Evolutionary conservation across 352 stramenopile genomes (phyloP).

Genomic region (Globisporangium orthogonon): DNA sequence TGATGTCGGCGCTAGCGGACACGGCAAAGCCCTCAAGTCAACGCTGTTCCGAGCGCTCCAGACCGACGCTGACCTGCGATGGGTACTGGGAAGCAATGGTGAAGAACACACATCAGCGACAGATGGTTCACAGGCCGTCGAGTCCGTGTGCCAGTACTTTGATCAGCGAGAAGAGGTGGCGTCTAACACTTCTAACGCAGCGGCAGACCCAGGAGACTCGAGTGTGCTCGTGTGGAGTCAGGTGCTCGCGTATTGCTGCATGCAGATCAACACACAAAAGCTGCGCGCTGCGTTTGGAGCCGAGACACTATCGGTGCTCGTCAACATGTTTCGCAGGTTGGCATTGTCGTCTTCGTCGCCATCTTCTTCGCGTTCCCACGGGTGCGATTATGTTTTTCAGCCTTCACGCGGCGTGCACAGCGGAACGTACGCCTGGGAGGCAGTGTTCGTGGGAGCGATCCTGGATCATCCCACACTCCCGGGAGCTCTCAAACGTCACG

Average conservation of each 20-base stretch:
- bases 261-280: conserved; percentile 22
- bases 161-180: background rate
- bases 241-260: conserved; percentile 27
- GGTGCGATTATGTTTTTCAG: background rate
- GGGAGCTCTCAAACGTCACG: conserved; percentile 25
- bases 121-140: background rate
- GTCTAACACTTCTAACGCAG: background rate
- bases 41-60: conserved; percentile 2
- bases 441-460: conserved; percentile 24
- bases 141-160: conserved; percentile 11
- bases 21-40: conserved; percentile 6
- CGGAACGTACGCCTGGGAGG: conserved; percentile 30
- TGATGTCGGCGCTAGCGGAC: background rate
- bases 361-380: no score
- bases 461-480: conserved; percentile 17
- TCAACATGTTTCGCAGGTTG: conserved; percentile 16
- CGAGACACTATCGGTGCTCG: conserved; percentile 10
- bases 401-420: background rate
- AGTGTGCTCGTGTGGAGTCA: conserved; percentile 23
- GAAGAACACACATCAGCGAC: background rate
- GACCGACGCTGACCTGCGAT: conserved; percentile 3
- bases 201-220: background rate
- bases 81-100: conserved; percentile 9
- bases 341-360: conserved; percentile 5
- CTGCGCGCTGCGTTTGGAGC: conserved; percentile 18